Base-by-base conservation (phyloP, 139 green algal species). In the Monoraphidium neglectum region DNA sequence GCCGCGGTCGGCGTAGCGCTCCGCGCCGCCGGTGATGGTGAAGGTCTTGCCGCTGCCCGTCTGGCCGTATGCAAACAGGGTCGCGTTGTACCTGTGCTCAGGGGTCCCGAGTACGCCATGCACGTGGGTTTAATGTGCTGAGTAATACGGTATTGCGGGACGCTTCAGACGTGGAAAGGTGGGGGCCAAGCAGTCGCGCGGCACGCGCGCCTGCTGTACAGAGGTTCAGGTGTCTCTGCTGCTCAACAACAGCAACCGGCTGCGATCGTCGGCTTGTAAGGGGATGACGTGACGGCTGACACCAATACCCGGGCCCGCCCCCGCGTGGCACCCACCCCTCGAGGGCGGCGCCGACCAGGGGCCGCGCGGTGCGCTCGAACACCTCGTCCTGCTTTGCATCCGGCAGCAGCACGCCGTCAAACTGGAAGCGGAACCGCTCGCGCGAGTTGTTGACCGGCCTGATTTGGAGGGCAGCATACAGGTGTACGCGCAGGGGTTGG, bases 321-420 rank as follows among this genome's bases (percentile, higher is more conserved):
- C n/a, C n/a, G n/a, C n/a, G n/a, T n/a, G n/a, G n/a, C n/a, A n/a
- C n/a, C n/a, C 43, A 87, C 15, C 94, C 94, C 21, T 94, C 86
- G 72, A 97, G 74, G 1, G 88, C 77, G 0, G 82, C 84, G 3
- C 73, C 26, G 6, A 94, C 82, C 28, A 92, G 82, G 12, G 74
- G 73, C 15, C 77, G 69, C 0, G 91, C 91, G 5, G 95, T 88
- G 1, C 85, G 77, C 60, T 96, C 91, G 86, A 97, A 98, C 43
- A 97, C 88, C 86, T 94, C 84, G 72, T 94, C 91, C 78, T 98
- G 93, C 76, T 94, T 95, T 30, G 89, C 88, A 23, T 96, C 87
- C 24, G 81, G 68, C 4, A 56, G 74, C 6, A 98, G 71, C 33
- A 97, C 86, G 46, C 91, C 93, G 74, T 94, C 92, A 76, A 97